Conservation (phyloP, 2,329 filamentous ascomycete species). For the Hymenoscyphus repandus region DNA sequence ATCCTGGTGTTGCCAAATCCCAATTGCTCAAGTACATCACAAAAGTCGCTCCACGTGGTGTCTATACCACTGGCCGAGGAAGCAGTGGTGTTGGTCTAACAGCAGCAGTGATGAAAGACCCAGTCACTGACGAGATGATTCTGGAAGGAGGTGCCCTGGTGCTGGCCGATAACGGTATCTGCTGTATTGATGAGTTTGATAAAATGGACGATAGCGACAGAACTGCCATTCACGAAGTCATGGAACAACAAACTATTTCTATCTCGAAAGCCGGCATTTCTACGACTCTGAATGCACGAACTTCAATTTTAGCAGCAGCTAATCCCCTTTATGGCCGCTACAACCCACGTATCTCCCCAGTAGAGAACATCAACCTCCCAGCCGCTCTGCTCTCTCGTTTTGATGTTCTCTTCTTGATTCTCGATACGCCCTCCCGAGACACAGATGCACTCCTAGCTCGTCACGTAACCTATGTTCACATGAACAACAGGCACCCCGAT, state of each 20-base stretch:
- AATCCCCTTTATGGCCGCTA: constrained; percentile 98
- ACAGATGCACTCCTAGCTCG: constrained; percentile 88
- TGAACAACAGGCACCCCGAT: constrained; percentile 91
- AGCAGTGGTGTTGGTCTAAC: constrained; percentile 78
- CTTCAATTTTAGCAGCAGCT: constrained; percentile 90
- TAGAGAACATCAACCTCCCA: constrained; percentile 99
- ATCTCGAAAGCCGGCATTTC: constrained; percentile 91
- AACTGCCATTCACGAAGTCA: constrained; percentile 80
- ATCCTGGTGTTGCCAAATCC: constrained; percentile 98
- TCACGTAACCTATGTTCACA: constrained; percentile 95
- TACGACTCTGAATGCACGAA: constrained; percentile 92
- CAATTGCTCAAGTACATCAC: constrained; percentile 97
- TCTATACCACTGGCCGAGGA: constrained; percentile 78
- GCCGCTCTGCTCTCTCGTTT: constrained; percentile 95
- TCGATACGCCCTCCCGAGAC: constrained; percentile 88
- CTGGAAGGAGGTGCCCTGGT: constrained; percentile 76
- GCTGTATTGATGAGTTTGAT: constrained; percentile 81
- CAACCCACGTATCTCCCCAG: constrained; percentile 93
- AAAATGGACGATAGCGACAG: constrained; percentile 78
- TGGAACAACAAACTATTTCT: constrained; percentile 83
- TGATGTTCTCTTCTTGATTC: constrained; percentile 91
- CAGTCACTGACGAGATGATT: constrained; percentile 73
- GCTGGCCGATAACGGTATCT: constrained; percentile 75
- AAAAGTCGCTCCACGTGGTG: constrained; percentile 86
- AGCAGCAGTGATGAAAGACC: constrained; percentile 75